Evolutionary conservation across 345 rosid species (phyloP), one percentile per base, ranked within the genome.

Genomic region (Pistacia atlantica): DNA sequence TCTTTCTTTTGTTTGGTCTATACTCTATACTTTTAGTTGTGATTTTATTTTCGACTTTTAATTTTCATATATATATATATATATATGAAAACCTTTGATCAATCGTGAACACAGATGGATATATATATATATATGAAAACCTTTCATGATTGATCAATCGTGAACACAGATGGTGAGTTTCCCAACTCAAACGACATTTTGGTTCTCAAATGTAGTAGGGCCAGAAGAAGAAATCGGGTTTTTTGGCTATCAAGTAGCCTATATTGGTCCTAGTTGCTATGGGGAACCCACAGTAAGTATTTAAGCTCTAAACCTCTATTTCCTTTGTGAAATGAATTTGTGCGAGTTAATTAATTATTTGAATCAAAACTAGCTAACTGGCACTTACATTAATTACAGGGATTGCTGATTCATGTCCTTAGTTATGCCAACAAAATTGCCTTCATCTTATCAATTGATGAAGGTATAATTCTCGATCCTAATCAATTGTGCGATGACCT

Each of bases 171-270:
- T 31, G 6, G 77, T 74, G 1, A 68, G 65, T 56, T 46, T 67
- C 48, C 57, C 80, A 11, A 73, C 69, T 8, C 58, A 79, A 68
- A 81, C 83, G 4, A 81, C 86, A 11, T 0, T 83, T 35, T 38
- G 77, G 6, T 79, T 77, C 56, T 86, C 89, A 5, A 86, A 86
- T 18, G 69, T 83, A 62, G 71, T 49, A n/a, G 89, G 84, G 10
- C 89, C 89, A 0, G 17, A 18, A 8, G 84, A 86, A 52, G 86
- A 86, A 74, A 72, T 86, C 11, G 71, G 79, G 60, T 71, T 79
- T 16, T 81, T 22, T 51, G 86, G 89, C n/a, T 82, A 83, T 62
- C 82, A 83, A 0, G 49, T 83, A 11, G 67, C 81, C 58, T 83
- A 63, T 17, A 25, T 86, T 67, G 86, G 85, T 11, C 86, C 89